These are phyloP conservation scores for Retiboletus flavoniger DNA, from an alignment of 1,284 basidiomycete genomes.

Conservation along the genomic window DNA sequence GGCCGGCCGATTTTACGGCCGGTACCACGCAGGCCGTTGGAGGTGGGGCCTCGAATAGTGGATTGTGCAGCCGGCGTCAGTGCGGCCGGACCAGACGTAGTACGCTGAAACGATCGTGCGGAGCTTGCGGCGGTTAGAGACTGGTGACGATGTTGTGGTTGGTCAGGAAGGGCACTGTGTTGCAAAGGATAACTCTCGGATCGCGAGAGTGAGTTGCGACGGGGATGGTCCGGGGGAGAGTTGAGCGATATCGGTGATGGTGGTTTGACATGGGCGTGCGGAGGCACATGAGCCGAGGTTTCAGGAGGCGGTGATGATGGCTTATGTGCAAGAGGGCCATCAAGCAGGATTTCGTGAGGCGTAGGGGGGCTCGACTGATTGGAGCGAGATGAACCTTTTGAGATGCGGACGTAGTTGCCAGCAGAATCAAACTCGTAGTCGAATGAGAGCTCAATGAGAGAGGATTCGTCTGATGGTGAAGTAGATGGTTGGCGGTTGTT, in stretches of 20 bases:
- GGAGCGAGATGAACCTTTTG: conserved; percentile 40
- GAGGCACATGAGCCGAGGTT: conserved; percentile 20
- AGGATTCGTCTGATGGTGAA: conserved; percentile 56
- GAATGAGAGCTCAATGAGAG: conserved; percentile 68
- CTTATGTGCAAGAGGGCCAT: conserved; percentile 23
- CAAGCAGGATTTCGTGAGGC: conserved; percentile 32
- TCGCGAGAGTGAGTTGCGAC: conserved; percentile 56
- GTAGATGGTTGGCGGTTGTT: conserved; percentile 38
- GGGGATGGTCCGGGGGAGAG: conserved; percentile 37
- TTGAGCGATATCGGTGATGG: conserved; percentile 37
- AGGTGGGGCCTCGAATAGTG: conserved; percentile 25
- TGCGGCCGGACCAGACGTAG: conserved; percentile 53
- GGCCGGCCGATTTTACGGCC: conserved; percentile 38
- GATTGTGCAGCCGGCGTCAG: conserved; percentile 34
- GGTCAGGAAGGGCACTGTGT: conserved; percentile 18
- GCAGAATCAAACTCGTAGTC: conserved; percentile 61
- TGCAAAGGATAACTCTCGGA: conserved; percentile 56
- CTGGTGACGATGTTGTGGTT: conserved; percentile 27
- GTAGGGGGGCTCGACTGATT: conserved; percentile 41
- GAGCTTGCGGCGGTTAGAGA: conserved; percentile 21
- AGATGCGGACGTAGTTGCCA: conserved; percentile 58
- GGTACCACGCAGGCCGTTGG: conserved; percentile 36
- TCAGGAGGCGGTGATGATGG: conserved; percentile 26
- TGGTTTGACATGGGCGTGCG: conserved; percentile 27
- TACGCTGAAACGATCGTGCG: conserved; percentile 57